phyloP scores from a whole-genome alignment of 2,329 filamentous ascomycete species.

The Pyricularia sp. region DNA sequence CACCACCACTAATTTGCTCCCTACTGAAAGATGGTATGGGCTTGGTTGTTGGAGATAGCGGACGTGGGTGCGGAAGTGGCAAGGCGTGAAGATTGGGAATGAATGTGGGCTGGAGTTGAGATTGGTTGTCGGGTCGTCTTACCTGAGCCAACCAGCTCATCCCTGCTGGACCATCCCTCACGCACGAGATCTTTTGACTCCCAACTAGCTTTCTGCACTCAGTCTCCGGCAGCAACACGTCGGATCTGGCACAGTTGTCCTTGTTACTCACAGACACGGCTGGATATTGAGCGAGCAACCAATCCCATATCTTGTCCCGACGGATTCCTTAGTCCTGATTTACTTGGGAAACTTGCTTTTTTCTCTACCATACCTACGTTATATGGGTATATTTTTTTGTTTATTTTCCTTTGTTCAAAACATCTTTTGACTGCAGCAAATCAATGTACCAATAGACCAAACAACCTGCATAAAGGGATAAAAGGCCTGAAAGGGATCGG shows the following conservation, averaged over 20 bases:
- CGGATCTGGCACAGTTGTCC: background rate
- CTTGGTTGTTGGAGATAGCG: background rate
- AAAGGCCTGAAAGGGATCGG: background rate
- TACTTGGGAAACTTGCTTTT: background rate
- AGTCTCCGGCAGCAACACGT: background rate
- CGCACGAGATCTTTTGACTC: background rate
- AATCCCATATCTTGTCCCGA: background rate
- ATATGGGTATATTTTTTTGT: background rate
- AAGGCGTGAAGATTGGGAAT: background rate
- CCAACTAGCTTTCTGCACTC: background rate
- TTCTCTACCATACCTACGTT: background rate
- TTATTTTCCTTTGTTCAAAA: background rate
- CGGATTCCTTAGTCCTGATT: background rate
- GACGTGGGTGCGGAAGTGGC: background rate
- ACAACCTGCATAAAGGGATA: background rate
- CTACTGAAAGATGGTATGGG: background rate
- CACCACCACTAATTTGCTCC: slow-evolving; percentile 44
- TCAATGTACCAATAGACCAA: background rate
- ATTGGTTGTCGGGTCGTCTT: background rate
- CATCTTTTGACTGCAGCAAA: slow-evolving; percentile 1
- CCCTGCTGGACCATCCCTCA: background rate
- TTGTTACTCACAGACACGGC: background rate
- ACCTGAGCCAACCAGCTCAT: background rate
- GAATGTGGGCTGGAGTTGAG: background rate
- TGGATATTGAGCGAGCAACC: background rate